Base-by-base conservation (phyloP, 2,329 filamentous ascomycete species). In the Pyrenochaeta sp. region DNA sequence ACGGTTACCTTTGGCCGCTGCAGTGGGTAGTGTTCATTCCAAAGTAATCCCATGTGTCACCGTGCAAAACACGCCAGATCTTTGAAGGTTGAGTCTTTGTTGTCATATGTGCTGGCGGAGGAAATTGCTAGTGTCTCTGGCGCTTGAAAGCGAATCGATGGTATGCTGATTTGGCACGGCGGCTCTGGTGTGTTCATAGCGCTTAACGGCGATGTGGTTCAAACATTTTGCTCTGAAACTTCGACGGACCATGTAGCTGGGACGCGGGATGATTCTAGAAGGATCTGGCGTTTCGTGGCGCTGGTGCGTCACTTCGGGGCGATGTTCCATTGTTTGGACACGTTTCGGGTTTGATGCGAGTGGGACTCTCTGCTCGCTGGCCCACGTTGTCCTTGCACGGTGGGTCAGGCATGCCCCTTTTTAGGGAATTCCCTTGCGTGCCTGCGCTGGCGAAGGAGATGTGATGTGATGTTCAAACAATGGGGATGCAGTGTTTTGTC, bases 201-300 rank as follows among this genome's bases (percentile, higher is more conserved):
- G 12, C 12, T 3, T 9, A 36, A 4, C 5, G 10, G 36, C 13
- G 15, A n/a, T 13, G 36, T 19, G 36, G 15, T 39, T n/a, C 13
- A n/a, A 19, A 25, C 12, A 8, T n/a, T 27, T 15, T 25, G 9
- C 5, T 43, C 3, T 10, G 22, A 43, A 43, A 24, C 13, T 36
- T 39, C 2, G 36, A 15, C 36, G 5, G 36, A 39, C 36, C 36
- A 39, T 39, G 36, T 39, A n/a, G 36, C 13, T 34, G 58, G 61
- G 44, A 60, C 54, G 44, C 24, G 45, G 58, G 54, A 50, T 58
- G 25, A 19, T 52, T 56, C 49, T 58, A 54, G 50, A 56, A 58
- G 34, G n/a, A 39, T 44, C 32, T 27, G 48, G 59, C 50, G 54
- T 44, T 40, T 28, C 22, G 46, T 57, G 50, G 50, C 52, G 32